Conservation (phyloP, 805 yeast genomes). For the Scheffersomyces amazonensis region DNA sequence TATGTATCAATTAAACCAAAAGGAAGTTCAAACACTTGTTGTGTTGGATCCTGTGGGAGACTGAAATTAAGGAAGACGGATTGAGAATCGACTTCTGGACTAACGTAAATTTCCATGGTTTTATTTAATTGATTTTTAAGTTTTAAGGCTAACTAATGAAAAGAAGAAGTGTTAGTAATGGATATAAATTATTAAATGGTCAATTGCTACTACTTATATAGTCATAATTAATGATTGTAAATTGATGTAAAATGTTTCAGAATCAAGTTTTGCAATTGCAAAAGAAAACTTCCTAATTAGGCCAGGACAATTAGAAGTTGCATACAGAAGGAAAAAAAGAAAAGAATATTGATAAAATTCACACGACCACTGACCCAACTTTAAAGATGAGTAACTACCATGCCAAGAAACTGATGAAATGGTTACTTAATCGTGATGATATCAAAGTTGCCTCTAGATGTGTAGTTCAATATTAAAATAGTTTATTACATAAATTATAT, state of each 20-base stretch:
- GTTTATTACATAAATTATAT: too few species aligned
- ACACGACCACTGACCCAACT: too few species aligned
- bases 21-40: slow-evolving; percentile 2
- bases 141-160: background rate
- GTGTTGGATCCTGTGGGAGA: background rate
- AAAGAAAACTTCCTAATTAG: background rate
- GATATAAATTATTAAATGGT: background rate
- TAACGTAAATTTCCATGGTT: background rate
- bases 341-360: too few species aligned
- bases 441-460: too few species aligned
- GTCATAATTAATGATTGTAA: background rate
- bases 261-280: background rate
- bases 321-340: background rate
- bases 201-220: background rate
- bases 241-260: background rate
- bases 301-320: background rate
- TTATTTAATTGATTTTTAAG: background rate
- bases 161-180: background rate
- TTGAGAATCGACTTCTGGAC: background rate
- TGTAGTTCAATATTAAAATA: too few species aligned
- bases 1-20: slow-evolving; percentile 6
- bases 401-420: too few species aligned
- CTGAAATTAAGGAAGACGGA: background rate
- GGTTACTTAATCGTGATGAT: too few species aligned
- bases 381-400: too few species aligned